phyloP scores from a whole-genome alignment of 2,329 filamentous ascomycete species.

The Lachnellula cervina region DNA sequence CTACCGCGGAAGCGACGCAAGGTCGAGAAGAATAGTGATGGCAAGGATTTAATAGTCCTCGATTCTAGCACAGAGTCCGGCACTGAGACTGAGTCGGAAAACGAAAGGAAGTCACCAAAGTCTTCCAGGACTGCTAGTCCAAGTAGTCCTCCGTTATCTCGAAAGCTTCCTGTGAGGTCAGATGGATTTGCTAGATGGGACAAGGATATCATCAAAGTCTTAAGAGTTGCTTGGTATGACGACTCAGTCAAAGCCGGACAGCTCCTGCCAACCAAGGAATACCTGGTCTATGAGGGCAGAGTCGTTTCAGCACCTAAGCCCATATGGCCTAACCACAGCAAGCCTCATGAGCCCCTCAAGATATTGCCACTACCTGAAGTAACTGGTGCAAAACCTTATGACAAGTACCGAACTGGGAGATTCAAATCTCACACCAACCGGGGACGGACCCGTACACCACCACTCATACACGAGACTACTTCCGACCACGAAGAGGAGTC shows the following conservation, averaged over 20 bases:
- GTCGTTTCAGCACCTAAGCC: constrained; percentile 6
- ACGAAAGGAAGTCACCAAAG: constrained; percentile 4
- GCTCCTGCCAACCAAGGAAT: constrained; percentile 45
- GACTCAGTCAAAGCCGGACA: constrained; percentile 44
- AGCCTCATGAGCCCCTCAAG: constrained; percentile 3
- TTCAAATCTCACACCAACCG: constrained; percentile 9
- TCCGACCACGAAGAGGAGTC: constrained; percentile 65
- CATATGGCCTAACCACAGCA: background rate
- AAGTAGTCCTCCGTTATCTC: background rate
- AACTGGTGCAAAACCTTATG: constrained; percentile 18
- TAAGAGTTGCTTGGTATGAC: constrained; percentile 55
- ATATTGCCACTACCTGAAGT: constrained; percentile 14
- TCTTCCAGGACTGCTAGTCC: background rate
- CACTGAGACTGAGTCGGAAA: constrained; percentile 34
- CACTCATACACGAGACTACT: constrained; percentile 64
- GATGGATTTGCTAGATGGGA: background rate
- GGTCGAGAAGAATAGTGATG: constrained; percentile 14
- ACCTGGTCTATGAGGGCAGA: constrained; percentile 50
- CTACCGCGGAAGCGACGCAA: constrained; percentile 31
- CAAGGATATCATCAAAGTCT: constrained; percentile 42
- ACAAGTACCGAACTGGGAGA: constrained; percentile 12
- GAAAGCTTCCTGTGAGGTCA: background rate
- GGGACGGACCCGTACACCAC: constrained; percentile 32
- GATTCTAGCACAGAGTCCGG: constrained; percentile 35
- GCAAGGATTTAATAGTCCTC: constrained; percentile 18